Evolutionary conservation across 306 rosid species (phyloP).

Genomic region (Argentina anserina): DNA sequence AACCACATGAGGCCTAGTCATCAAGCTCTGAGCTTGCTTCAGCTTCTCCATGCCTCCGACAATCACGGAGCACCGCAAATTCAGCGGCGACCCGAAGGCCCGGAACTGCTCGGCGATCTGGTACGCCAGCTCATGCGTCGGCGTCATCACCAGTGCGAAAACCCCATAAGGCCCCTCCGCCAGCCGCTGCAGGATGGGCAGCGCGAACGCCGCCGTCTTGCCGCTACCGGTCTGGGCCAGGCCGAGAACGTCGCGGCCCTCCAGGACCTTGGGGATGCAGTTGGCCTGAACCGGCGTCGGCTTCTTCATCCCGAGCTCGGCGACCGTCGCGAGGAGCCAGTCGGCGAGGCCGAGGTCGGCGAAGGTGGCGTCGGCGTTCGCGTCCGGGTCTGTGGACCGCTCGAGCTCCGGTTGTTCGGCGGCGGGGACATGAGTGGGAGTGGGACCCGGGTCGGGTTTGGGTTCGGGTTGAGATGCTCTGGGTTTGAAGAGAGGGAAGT

Average conservation of each 20-base stretch:
- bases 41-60: conserved; percentile 87
- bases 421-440: not conserved
- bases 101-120: conserved; percentile 79
- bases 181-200: conserved; percentile 77
- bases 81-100: conserved; percentile 65
- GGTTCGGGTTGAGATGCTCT: conserved; percentile 18
- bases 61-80: conserved; percentile 58
- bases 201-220: conserved; percentile 90
- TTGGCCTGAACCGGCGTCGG: conserved; percentile 65
- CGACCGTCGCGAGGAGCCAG: conserved; percentile 61
- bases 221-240: conserved; percentile 85
- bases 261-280: conserved; percentile 71
- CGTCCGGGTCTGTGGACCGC: conserved; percentile 10
- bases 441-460: conserved; percentile 20
- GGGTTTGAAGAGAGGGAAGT: conserved; percentile 52
- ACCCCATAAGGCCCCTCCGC: conserved; percentile 66
- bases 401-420: conserved; percentile 15
- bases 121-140: conserved; percentile 79
- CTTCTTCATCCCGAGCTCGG: conserved; percentile 58
- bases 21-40: conserved; percentile 52
- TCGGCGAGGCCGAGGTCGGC: conserved; percentile 60
- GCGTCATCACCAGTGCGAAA: conserved; percentile 71
- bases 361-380: conserved; percentile 30
- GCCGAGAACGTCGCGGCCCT: conserved; percentile 71
- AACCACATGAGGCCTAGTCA: conserved; percentile 70